A percentile compares a stretch with the other conserved stretches of the same genome.
These are phyloP conservation scores for Alisma plantagoaquatica DNA, from an alignment of 106 monocot species.

Conservation along the genomic window DNA sequence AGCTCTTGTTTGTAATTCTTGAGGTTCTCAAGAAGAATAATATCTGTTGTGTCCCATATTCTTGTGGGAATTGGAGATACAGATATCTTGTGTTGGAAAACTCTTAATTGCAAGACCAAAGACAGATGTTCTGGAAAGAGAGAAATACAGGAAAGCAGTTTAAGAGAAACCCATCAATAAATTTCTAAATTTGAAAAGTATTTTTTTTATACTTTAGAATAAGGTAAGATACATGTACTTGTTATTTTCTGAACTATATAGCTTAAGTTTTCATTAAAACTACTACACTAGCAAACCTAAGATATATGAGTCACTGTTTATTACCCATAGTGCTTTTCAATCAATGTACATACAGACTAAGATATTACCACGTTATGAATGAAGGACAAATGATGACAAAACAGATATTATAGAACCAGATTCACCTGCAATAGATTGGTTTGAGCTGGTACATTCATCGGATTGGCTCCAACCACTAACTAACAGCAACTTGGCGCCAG, in stretches of 20 bases:
- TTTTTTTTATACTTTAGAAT: constrained; percentile 1
- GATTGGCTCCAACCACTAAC: constrained; percentile 47
- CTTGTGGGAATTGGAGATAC: constrained; percentile 11
- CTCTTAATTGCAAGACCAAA: constrained; percentile 59
- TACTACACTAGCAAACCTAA: background rate
- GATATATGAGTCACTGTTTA: background rate
- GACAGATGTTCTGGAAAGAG: constrained; percentile 59
- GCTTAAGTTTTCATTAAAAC: background rate
- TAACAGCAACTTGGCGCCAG: constrained; percentile 61
- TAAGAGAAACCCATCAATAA: no score
- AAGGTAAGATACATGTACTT: background rate
- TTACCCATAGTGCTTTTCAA: background rate
- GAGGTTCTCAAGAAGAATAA: constrained; percentile 78
- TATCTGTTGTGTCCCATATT: constrained; percentile 22
- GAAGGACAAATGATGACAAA: background rate
- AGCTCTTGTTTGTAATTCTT: constrained; percentile 59
- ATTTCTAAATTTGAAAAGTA: no score
- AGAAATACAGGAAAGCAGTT: background rate
- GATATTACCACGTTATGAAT: background rate
- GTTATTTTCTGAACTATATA: background rate
- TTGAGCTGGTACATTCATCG: constrained; percentile 16
- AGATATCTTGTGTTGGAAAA: constrained; percentile 31
- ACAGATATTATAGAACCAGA: background rate
- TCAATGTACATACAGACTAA: background rate
- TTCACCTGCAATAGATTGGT: constrained; percentile 55